Percentiles rank a stretch among this genome's conserved stretches.
These are phyloP conservation scores for Hylodesmum podocarpum DNA, from an alignment of 306 rosid genomes.

Conservation along the genomic window DNA sequence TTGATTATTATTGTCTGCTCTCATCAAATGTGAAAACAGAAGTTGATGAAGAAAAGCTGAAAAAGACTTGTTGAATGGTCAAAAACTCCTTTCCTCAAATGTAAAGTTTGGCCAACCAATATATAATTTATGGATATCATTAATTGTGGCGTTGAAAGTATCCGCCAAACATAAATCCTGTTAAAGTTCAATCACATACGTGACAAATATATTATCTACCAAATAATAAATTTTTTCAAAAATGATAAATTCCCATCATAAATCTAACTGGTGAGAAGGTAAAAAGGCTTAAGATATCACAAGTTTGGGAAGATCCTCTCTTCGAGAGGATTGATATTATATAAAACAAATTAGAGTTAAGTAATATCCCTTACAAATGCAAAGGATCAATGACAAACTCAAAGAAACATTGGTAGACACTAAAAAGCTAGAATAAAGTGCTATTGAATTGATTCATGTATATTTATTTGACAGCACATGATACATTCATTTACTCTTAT, in stretches of 20 bases:
- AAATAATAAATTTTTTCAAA: too few relatives aligned
- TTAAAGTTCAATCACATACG: too few relatives aligned
- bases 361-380: conserved; percentile 5
- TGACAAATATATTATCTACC: too few relatives aligned
- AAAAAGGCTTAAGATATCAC: background rate
- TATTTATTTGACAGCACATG: background rate
- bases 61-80: too few relatives aligned
- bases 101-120: too few relatives aligned
- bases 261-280: background rate
- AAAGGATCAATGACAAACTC: background rate
- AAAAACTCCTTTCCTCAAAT: too few relatives aligned
- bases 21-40: too few relatives aligned
- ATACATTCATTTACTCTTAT: conserved; percentile 13
- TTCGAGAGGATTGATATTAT: background rate
- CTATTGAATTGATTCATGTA: background rate
- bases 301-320: background rate
- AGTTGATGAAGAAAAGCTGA: too few relatives aligned
- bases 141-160: too few relatives aligned
- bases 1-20: too few relatives aligned
- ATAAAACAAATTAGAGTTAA: background rate
- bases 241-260: background rate
- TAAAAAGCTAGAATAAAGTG: background rate
- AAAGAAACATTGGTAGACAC: background rate
- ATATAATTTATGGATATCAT: too few relatives aligned
- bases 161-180: too few relatives aligned